phyloP scores from a whole-genome alignment of 768 basidiomycete species.

The Inosperma sp. region DNA sequence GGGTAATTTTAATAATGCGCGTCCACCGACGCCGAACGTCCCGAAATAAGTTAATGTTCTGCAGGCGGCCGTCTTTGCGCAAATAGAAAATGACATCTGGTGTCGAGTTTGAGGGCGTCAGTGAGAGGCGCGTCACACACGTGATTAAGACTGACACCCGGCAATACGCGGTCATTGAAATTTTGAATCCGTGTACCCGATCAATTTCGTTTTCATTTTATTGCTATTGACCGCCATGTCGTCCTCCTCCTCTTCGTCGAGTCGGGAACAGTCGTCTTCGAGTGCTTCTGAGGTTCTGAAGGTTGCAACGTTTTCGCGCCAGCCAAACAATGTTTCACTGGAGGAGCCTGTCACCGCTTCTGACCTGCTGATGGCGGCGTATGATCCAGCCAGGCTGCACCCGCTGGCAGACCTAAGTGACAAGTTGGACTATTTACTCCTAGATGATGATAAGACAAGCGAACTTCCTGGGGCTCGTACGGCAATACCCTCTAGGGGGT shows the following conservation, averaged over 20 bases:
- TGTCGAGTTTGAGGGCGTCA: neutral
- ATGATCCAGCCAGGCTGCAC: constrained; percentile 90
- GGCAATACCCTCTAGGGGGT: constrained; percentile 92
- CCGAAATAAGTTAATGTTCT: neutral
- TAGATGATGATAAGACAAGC: constrained; percentile 95
- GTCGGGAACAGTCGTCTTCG: constrained; percentile 40
- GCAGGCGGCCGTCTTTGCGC: neutral
- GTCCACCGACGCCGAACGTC: too few relatives aligned
- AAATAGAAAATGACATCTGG: neutral
- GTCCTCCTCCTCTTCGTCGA: constrained; percentile 20
- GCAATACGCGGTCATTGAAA: constrained; percentile 25
- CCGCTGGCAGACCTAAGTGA: constrained; percentile 90
- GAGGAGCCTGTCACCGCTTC: constrained; percentile 72
- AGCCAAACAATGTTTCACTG: constrained; percentile 35
- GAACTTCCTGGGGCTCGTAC: constrained; percentile 86
- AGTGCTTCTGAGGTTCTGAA: constrained; percentile 44
- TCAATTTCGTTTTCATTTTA: constrained; percentile 9
- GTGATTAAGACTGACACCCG: constrained; percentile 20
- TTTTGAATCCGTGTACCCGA: constrained; percentile 16
- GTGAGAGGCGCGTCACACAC: constrained; percentile 15
- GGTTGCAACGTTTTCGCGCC: constrained; percentile 44
- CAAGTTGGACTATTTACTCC: constrained; percentile 89
- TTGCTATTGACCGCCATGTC: constrained; percentile 27
- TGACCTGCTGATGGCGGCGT: constrained; percentile 81
- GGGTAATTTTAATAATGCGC: neutral